A percentile compares a stretch with the other conserved stretches of the same genome.
Conservation (phyloP, 2,329 filamentous ascomycete species). For the Cytospora mali region DNA sequence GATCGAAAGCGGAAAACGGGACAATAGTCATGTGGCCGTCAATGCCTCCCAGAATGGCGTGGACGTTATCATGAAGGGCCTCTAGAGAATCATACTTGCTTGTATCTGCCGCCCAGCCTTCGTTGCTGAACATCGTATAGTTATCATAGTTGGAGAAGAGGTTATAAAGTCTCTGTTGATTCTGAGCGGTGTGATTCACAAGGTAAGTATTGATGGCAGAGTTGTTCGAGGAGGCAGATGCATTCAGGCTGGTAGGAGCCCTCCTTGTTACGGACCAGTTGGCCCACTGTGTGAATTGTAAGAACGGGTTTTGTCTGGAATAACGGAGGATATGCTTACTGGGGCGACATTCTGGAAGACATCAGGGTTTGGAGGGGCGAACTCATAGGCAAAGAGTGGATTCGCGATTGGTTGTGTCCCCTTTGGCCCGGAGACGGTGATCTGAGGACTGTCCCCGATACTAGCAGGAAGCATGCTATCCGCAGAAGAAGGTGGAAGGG, state of each 20-base stretch:
- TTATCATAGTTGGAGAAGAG: conserved; percentile 69
- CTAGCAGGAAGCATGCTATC: conserved; percentile 52
- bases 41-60: conserved; percentile 58
- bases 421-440: conserved; percentile 59
- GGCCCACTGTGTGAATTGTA: conserved; percentile 50
- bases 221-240: conserved; percentile 60
- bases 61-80: conserved; percentile 65
- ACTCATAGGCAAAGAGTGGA: conserved; percentile 63
- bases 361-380: conserved; percentile 59
- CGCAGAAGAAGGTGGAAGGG: conserved; percentile 47
- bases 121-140: conserved; percentile 70
- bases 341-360: conserved; percentile 60
- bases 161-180: conserved; percentile 67
- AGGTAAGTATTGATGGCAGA: conserved; percentile 55
- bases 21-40: conserved; percentile 72
- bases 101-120: conserved; percentile 58
- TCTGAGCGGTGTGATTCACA: conserved; percentile 53
- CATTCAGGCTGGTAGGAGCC: conserved; percentile 47
- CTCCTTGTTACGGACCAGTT: conserved; percentile 63
- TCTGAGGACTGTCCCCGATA: conserved; percentile 45
- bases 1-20: conserved; percentile 76
- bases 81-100: conserved; percentile 65
- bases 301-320: conserved; percentile 17
- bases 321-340: conserved; percentile 46
- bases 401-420: conserved; percentile 60